Evolutionary conservation across 2,329 filamentous ascomycete species (phyloP), one percentile per base, ranked within the genome.

Genomic region (Colletotrichum neosansevieriae): DNA sequence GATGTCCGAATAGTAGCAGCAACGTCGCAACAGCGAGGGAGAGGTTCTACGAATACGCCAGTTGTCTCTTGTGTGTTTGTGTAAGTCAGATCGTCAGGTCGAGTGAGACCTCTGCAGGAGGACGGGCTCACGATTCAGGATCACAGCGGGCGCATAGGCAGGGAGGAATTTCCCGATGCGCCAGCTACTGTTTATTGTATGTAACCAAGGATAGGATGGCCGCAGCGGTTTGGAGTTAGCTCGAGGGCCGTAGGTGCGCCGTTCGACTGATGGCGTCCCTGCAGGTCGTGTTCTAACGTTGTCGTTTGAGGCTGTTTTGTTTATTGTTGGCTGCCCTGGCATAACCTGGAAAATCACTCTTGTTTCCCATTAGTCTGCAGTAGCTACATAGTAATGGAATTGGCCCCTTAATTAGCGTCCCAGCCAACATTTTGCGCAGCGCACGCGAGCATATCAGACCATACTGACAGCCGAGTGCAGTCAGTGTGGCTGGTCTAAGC

Each of bases 351-450:
- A 13, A 57, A 7, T 6, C 12, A 57, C 12, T 13, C 24, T 49
- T 12, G 19, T 49, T 12, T 24, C 10, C 36, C 3, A 12, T 24
- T 21, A 49, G 17, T 49, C 15, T 49, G 13, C 24, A 36, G 34
- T 19, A 54, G 32, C 51, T 58, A 29, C 29, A 29, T 6, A 29
- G 29, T 29, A 44, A 42, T 58, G 58, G 24, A 65, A 65, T 59
- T 69, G 61, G 50, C 61, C 61, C 54, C 61, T 58, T 38, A 15
- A 38, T 44, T 69, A 60, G 66, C 38, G 66, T 36, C 66, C 49
- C 63, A 69, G 61, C 66, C 66, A 56, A 19, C 42, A 66, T 56
- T 66, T 69, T 66, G 66, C 66, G 56, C 49, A 15, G 47, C 49
- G 61, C 66, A 59, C 54, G 54, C 56, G 56, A 50, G 24, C 45